Base-by-base conservation (phyloP, 2,329 filamentous ascomycete species). In the Penicillium palitans region DNA sequence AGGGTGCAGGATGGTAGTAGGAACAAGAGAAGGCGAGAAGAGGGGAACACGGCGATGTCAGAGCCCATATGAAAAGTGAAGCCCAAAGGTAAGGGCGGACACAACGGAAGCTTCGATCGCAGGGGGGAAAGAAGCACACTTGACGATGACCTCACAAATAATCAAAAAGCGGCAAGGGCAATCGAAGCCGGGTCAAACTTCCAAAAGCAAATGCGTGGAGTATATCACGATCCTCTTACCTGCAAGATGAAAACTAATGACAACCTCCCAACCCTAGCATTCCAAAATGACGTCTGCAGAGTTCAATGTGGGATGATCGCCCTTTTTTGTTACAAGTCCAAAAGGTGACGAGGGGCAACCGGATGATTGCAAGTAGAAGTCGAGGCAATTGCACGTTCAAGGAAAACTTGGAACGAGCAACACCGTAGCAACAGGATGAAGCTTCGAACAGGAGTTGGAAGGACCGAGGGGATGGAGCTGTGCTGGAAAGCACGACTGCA, bases 221-320 rank as follows among this genome's bases (percentile, higher is more conserved):
- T 49, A 52, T 21, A 39, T 25, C 40, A 37, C 17, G 33, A 61
- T 56, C 27, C 46, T 60, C 65, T 68, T 67, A 67, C 66, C 65
- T 67, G 65, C 50, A 64, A 60, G 52, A 66, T 57, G 58, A 55
- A 39, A 39, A 62, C 62, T 66, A 68, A 61, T 60, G 61, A 61
- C 58, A 24, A 60, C 37, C 53, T 63, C 56, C 33, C 40, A 61
- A 55, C 45, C 59, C 61, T 62, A 60, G 63, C 66, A 68, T 68
- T 63, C 65, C 66, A 68, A 64, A 63, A 67, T 66, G 61, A 68
- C 61, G 65, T 67, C 66, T 63, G 60, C 25, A 53, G 45, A 59
- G 57, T 66, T 61, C 59, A 67, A 66, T 50, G 64, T 64, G 64
- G 62, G 58, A 67, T 65, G 64, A 61, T 61, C 55, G 53, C 12